Evolutionary conservation across 2,329 filamentous ascomycete genomes (phyloP).

Genomic region (Pseudogymnoascus sp.): DNA sequence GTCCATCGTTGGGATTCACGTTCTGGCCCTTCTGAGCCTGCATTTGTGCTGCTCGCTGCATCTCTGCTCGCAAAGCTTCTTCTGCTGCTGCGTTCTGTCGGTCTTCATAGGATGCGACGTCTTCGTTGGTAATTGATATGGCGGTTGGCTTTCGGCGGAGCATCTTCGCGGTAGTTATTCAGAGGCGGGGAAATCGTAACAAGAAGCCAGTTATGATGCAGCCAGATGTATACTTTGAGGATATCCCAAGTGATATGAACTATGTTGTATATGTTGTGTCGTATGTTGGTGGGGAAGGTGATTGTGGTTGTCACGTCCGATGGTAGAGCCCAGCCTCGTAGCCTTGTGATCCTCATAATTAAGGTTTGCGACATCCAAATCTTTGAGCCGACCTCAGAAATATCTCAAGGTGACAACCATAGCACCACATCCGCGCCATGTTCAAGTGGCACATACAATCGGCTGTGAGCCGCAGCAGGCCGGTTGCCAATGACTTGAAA

Average conservation of each 20-base stretch:
- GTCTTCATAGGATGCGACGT: constrained; percentile 65
- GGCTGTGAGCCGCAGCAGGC: constrained; percentile 28
- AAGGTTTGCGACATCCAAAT: constrained; percentile 9
- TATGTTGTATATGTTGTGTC: not conserved
- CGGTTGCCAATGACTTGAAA: constrained; percentile 24
- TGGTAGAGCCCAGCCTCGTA: not conserved
- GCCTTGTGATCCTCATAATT: constrained; percentile 9
- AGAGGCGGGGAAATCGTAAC: too few species aligned
- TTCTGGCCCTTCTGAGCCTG: constrained; percentile 21
- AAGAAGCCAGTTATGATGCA: not conserved
- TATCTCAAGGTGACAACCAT: constrained; percentile 7
- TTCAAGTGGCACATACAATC: constrained; percentile 33
- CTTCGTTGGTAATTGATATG: constrained; percentile 62
- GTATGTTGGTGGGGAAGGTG: not conserved
- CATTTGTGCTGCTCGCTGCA: constrained; percentile 20
- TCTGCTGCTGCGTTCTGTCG: constrained; percentile 43
- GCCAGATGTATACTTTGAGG: not conserved
- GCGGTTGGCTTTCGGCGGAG: constrained; percentile 63
- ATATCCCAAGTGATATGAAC: not conserved
- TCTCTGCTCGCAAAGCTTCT: constrained; percentile 20
- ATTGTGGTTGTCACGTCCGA: not conserved
- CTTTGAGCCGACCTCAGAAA: constrained; percentile 11
- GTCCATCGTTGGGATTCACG: constrained; percentile 22
- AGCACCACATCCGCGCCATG: constrained; percentile 25
- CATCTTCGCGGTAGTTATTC: constrained; percentile 37